phyloP scores from a whole-genome alignment of 495 filamentous ascomycete species.

The Pyrenopolyporus hunteri region DNA sequence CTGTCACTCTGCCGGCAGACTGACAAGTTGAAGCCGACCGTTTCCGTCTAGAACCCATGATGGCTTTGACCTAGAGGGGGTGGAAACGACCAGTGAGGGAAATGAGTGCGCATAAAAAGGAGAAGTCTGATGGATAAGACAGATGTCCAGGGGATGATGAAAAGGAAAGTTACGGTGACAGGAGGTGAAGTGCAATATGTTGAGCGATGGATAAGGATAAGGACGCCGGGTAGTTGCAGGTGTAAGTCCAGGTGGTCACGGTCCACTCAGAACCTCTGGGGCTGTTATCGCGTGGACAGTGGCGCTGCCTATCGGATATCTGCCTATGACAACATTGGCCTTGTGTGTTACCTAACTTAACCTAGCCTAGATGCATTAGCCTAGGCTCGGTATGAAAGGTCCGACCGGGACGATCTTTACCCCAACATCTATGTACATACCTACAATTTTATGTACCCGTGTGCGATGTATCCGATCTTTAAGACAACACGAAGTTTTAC shows the following conservation, averaged over 20 bases:
- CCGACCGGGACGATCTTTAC: slow-evolving; percentile 13
- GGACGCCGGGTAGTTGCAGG: no score
- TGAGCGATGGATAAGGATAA: slow-evolving; percentile 24
- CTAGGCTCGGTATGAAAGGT: slow-evolving; percentile 2
- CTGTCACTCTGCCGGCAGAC: slow-evolving; percentile 64
- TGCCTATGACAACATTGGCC: slow-evolving; percentile 9
- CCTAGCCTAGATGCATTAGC: not conserved
- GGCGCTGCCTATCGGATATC: slow-evolving; percentile 20
- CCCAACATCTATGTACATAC: slow-evolving; percentile 15
- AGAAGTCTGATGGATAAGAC: not conserved
- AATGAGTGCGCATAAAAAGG: not conserved
- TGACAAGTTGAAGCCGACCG: slow-evolving; percentile 45
- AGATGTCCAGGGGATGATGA: slow-evolving; percentile 1
- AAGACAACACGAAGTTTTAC: no score
- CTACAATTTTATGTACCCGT: not conserved
- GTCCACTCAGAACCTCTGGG: slow-evolving; percentile 16
- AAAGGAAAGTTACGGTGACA: slow-evolving; percentile 18
- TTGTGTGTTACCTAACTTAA: slow-evolving; percentile 1
- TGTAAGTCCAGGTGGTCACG: slow-evolving; percentile 29
- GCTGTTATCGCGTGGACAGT: slow-evolving; percentile 31
- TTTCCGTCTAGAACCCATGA: slow-evolving; percentile 52
- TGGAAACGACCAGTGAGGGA: slow-evolving; percentile 30
- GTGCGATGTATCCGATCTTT: not conserved
- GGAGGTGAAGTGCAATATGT: slow-evolving; percentile 18
- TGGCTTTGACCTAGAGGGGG: slow-evolving; percentile 32